phyloP scores from a whole-genome alignment of 1,139 yeast genomes.

The Pneumocystis canis region DNA sequence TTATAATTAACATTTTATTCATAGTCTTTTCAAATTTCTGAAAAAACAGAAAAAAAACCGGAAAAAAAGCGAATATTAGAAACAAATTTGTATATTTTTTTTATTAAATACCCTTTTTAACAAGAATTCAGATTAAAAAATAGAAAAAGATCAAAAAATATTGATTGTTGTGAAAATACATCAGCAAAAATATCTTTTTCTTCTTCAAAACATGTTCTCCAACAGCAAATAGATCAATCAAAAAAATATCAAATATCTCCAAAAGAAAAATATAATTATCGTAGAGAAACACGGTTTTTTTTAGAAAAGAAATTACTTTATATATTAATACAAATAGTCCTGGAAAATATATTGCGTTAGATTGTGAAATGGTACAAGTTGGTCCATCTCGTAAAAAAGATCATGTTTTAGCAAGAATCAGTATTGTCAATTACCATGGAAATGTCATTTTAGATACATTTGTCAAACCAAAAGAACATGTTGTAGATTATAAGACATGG shows the following conservation, averaged over 20 bases:
- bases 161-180: not conserved
- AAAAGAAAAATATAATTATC: not conserved
- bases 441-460: conserved; percentile 52
- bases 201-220: not conserved
- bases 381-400: conserved; percentile 49
- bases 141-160: not conserved
- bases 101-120: not conserved
- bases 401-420: conserved; percentile 72
- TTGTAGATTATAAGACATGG: conserved; percentile 87
- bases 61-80: not conserved
- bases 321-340: conserved; percentile 9
- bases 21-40: not conserved
- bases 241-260: not conserved
- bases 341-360: conserved; percentile 73
- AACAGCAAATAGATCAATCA: not conserved
- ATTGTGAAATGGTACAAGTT: conserved; percentile 89
- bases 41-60: not conserved
- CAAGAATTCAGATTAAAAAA: not conserved
- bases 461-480: conserved; percentile 60
- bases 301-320: not conserved
- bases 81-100: not conserved
- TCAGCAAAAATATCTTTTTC: not conserved
- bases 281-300: not conserved
- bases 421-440: conserved; percentile 74
- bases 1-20: not conserved